These are phyloP conservation scores for Mycena amicta DNA, from an alignment of 768 basidiomycete genomes.

Conservation along the genomic window DNA sequence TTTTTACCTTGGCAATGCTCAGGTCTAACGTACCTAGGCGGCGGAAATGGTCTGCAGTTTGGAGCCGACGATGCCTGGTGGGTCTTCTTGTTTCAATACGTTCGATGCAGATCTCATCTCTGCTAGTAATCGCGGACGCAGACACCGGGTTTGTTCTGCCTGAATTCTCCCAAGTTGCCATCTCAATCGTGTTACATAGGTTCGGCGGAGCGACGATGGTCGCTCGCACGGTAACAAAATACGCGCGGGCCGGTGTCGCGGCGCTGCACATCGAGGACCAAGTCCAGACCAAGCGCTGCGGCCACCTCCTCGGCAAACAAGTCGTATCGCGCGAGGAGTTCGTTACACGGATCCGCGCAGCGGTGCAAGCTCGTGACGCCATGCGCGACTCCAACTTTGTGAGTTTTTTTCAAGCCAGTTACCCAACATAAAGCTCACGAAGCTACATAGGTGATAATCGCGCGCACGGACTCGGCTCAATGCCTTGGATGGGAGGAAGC, in stretches of 20 bases:
- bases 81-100: background rate
- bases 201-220: slow-evolving; percentile 78
- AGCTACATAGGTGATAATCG: slow-evolving; percentile 75
- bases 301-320: slow-evolving; percentile 80
- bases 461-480: slow-evolving; percentile 78
- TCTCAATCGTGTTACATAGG: no score
- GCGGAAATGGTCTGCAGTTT: slow-evolving; percentile 73
- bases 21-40: slow-evolving; percentile 36
- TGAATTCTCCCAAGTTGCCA: no score
- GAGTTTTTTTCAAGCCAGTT: slow-evolving; percentile 22
- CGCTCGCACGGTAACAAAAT: slow-evolving; percentile 74
- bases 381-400: slow-evolving; percentile 80
- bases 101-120: background rate
- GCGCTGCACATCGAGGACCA: slow-evolving; percentile 82
- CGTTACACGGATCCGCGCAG: slow-evolving; percentile 72
- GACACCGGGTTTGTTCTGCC: slow-evolving; percentile 80
- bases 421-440: no score
- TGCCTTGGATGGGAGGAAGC: slow-evolving; percentile 82
- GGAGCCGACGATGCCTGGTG: slow-evolving; percentile 55
- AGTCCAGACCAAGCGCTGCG: slow-evolving; percentile 64
- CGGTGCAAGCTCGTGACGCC: slow-evolving; percentile 74
- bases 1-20: no score
- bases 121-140: slow-evolving; percentile 69
- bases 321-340: slow-evolving; percentile 81
- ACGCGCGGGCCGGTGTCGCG: slow-evolving; percentile 69